phyloP scores from a whole-genome alignment of 2,329 filamentous ascomycete species.

The Penicillium brasilianum region DNA sequence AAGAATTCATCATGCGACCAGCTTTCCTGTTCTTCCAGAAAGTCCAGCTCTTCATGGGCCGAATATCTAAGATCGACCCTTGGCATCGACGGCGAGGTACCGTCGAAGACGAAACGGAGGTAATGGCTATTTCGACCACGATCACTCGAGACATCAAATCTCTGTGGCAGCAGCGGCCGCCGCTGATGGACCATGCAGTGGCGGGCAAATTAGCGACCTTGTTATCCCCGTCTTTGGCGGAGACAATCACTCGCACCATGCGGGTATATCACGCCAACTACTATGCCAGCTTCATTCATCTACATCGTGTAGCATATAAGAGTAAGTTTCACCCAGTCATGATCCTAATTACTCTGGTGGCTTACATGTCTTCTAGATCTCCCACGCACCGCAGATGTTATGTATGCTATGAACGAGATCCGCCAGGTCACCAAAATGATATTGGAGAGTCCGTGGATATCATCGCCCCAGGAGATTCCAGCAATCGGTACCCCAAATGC shows the following conservation, averaged over 20 bases:
- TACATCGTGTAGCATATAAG: slow-evolving; percentile 63
- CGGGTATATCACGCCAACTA: slow-evolving; percentile 63
- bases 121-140: slow-evolving; percentile 59
- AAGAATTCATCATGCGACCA: slow-evolving; percentile 61
- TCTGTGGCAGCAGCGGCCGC: slow-evolving; percentile 57
- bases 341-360: background rate
- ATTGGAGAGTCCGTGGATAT: slow-evolving; percentile 24
- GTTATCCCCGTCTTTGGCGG: slow-evolving; percentile 57
- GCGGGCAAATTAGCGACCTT: slow-evolving; percentile 56
- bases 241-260: slow-evolving; percentile 59
- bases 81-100: slow-evolving; percentile 63
- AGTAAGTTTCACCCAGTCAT: slow-evolving; percentile 16
- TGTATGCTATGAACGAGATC: slow-evolving; percentile 56
- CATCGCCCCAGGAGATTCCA: background rate
- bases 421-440: slow-evolving; percentile 55
- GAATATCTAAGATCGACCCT: slow-evolving; percentile 61
- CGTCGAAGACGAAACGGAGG: slow-evolving; percentile 63
- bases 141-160: slow-evolving; percentile 58
- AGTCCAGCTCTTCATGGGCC: slow-evolving; percentile 62
- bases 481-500: background rate
- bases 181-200: slow-evolving; percentile 62
- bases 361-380: slow-evolving; percentile 35
- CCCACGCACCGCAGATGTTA: slow-evolving; percentile 58
- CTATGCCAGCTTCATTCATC: slow-evolving; percentile 61
- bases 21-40: slow-evolving; percentile 64